phyloP scores from a whole-genome alignment of 805 yeast species.

The Wickerhamomyces hampshirensis region DNA sequence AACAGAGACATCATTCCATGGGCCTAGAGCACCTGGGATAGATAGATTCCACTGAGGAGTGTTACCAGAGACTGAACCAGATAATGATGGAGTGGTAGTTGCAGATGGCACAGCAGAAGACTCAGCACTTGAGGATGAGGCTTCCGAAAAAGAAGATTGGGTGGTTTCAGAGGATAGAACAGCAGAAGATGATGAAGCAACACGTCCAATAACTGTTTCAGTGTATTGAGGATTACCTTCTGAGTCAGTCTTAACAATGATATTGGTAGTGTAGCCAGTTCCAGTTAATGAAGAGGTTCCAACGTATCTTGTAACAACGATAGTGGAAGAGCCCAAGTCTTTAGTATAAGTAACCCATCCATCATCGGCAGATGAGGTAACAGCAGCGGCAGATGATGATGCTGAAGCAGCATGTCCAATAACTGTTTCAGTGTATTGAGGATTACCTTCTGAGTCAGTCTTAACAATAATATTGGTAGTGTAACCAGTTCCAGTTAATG shows the following conservation, averaged over 20 bases:
- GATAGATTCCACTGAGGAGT: slow-evolving; percentile 12
- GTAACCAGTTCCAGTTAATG: not conserved
- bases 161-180: slow-evolving; percentile 1
- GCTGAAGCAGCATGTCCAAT: not conserved
- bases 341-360: slow-evolving; percentile 3
- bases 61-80: slow-evolving; percentile 9
- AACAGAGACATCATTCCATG: slow-evolving; percentile 16
- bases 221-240: too few species aligned
- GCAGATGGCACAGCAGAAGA: slow-evolving; percentile 1
- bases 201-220: slow-evolving; percentile 1
- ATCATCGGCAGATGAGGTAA: too few species aligned
- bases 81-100: slow-evolving; percentile 2
- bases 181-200: too few species aligned
- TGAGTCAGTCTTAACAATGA: not conserved
- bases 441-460: too few species aligned
- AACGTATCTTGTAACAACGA: slow-evolving; percentile 2
- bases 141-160: slow-evolving; percentile 2
- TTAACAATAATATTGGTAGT: not conserved
- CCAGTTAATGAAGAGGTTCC: slow-evolving; percentile 1
- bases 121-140: too few species aligned
- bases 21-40: slow-evolving; percentile 20
- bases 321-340: slow-evolving; percentile 2
- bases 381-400: not conserved
- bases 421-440: too few species aligned
- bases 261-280: slow-evolving; percentile 1